Base-by-base conservation (phyloP, 441 rosid genomes). In the Pelargonium australe region DNA sequence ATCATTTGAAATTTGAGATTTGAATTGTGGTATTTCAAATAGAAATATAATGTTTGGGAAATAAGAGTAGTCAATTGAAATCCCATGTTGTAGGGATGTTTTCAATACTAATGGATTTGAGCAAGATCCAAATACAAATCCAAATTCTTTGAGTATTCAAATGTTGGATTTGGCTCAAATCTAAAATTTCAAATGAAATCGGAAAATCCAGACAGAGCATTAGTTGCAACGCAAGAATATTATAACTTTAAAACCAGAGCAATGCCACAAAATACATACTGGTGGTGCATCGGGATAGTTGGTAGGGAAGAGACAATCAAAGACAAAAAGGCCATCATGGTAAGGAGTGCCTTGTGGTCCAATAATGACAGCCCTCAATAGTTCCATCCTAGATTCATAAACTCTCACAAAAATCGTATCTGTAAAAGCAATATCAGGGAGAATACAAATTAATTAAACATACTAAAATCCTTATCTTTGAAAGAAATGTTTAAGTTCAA, bases 301-400 rank as follows among this genome's bases (percentile, higher is more conserved):
- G 2, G 73, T 9, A 13, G 89, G 91, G 76, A 86, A 86, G 68
- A 77, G 64, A 74, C 88, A 85, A 75, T 86, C 91, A 73, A 86
- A 86, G 66, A 86, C 80, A 69, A 85, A 86, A 75, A 86, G 85
- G 23, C 89, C 91, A 77, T 86, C 91, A 43, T 85, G 91, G 73
- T 86, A 86, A 5, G 91, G 91, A 16, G 91, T 86, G 7, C 86
- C 89, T 69, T 81, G 66, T 49, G 89, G 86, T 58, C 91, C 91
- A 13, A 82, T 44, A 67, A 86, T 82, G 31, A 83, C 82, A 75
- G 89, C 86, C 78, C 89, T 83, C 73, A 86, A 74, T 51, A 82
- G 86, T 65, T 79, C 89, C 86, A 86, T 86, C 78, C 87, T 78
- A 40, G 84, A 47, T 78, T 85, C 89, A 70, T 67, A 83, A 62